These are phyloP conservation scores for Trichoderma atrobrunneum DNA, from an alignment of 2,329 filamentous ascomycete genomes.

Conservation along the genomic window DNA sequence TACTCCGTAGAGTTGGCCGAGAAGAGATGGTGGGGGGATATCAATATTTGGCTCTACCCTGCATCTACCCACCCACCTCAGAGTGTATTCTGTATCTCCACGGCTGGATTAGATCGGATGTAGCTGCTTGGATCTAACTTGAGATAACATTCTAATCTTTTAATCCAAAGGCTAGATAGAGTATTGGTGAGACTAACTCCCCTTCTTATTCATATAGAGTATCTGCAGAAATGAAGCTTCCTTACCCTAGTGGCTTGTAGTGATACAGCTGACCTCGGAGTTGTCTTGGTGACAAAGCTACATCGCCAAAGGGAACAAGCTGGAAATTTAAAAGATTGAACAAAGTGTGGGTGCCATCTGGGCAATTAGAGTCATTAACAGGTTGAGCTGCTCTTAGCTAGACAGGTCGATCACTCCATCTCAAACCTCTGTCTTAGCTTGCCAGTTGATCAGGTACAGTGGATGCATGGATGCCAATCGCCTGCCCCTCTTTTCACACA, in stretches of 20 bases:
- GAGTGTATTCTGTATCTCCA: neutral
- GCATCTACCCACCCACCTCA: neutral
- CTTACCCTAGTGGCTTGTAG: neutral
- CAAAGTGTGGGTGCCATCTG: neutral
- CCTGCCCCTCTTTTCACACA: neutral
- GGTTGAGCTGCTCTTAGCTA: neutral
- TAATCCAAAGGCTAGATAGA: neutral
- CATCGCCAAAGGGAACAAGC: neutral
- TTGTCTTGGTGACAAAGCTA: neutral
- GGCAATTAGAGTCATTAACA: neutral
- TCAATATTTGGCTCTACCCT: neutral
- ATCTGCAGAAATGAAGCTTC: too few species aligned
- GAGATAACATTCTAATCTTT: neutral
- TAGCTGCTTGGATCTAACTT: neutral
- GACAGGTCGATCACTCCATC: neutral
- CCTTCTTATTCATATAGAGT: neutral
- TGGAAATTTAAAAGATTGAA: neutral
- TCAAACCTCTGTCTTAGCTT: neutral
- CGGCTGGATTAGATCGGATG: neutral
- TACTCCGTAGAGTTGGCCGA: neutral
- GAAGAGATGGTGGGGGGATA: neutral
- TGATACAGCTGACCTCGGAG: accelerated
- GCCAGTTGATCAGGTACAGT: neutral
- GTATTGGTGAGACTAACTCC: accelerated
- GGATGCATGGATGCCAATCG: neutral